Conservation (phyloP, 2,329 filamentous ascomycete genomes). For the Fusarium pseudoanthophilum region DNA sequence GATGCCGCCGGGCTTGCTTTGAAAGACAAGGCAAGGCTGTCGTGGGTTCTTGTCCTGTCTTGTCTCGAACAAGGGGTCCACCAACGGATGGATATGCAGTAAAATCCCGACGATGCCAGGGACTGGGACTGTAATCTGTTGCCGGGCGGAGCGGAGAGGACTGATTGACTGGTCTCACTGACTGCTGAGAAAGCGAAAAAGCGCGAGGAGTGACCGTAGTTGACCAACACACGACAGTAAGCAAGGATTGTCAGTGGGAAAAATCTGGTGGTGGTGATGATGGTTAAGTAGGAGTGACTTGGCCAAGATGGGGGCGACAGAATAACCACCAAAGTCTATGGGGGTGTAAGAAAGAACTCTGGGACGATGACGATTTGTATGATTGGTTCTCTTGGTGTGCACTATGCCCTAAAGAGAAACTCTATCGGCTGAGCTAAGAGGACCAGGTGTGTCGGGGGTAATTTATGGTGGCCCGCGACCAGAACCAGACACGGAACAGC, state of each 20-base stretch:
- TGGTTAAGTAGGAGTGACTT: slow-evolving; percentile 17
- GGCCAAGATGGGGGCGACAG: slow-evolving; percentile 18
- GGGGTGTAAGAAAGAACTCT: not conserved
- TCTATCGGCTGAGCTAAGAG: not conserved
- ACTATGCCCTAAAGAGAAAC: not conserved
- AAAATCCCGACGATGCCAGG: slow-evolving; percentile 30
- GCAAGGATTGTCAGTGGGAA: slow-evolving; percentile 5
- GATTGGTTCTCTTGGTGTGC: slow-evolving; percentile 2
- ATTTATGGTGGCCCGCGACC: slow-evolving; percentile 11
- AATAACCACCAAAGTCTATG: slow-evolving; percentile 26
- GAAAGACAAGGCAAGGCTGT: slow-evolving; percentile 19
- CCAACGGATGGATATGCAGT: slow-evolving; percentile 25
- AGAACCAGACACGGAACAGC: not conserved
- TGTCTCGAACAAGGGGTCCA: slow-evolving; percentile 32
- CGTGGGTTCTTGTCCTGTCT: slow-evolving; percentile 4
- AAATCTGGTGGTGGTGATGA: slow-evolving; percentile 23
- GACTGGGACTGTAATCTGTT: slow-evolving; percentile 7
- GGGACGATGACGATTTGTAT: slow-evolving; percentile 8
- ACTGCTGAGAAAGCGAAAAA: not conserved
- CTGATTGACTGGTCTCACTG: not conserved
- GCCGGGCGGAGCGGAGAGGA: slow-evolving; percentile 24
- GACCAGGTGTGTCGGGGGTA: slow-evolving; percentile 16
- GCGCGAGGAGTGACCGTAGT: slow-evolving; percentile 10
- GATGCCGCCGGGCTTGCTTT: slow-evolving; percentile 30
- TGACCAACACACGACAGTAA: slow-evolving; percentile 10